Conservation (phyloP, 192 early-diverging fungal genomes). For the Phlyctochytrium arcticum region DNA sequence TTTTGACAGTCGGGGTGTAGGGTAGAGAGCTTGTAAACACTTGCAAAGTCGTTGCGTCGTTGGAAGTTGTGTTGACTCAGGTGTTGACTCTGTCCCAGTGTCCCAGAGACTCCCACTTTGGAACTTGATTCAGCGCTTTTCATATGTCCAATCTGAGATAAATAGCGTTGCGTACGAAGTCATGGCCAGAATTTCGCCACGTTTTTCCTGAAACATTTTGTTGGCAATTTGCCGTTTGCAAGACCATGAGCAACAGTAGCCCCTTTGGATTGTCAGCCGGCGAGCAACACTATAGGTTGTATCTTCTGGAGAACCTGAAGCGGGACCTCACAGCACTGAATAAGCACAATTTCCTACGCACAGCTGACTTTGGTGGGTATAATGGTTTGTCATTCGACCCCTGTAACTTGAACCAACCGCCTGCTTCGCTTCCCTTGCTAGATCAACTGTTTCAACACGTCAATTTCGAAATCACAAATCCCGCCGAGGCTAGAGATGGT, state of each 20-base stretch:
- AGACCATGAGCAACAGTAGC: no score
- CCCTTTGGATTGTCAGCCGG: background rate
- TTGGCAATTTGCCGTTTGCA: background rate
- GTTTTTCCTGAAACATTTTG: background rate
- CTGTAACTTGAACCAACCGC: background rate
- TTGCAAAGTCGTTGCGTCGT: background rate
- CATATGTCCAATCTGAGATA: no score
- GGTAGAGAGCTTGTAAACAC: background rate
- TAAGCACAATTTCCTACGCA: slow-evolving; percentile 8
- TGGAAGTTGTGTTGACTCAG: background rate
- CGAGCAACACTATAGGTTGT: background rate
- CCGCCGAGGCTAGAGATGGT: slow-evolving; percentile 6
- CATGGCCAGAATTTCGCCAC: no score
- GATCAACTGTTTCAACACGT: slow-evolving; percentile 11
- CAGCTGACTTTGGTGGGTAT: slow-evolving; percentile 10
- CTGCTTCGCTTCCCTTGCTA: background rate
- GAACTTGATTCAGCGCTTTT: background rate
- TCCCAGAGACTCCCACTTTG: background rate
- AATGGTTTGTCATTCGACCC: background rate
- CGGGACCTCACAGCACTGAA: slow-evolving; percentile 10
- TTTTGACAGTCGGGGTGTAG: background rate
- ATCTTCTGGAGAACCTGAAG: slow-evolving; percentile 18
- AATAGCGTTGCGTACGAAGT: no score
- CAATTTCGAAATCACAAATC: slow-evolving; percentile 10
- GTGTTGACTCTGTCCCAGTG: background rate